Conservation (phyloP, 179 eudicot species). For the Spinacia oleracea region DNA sequence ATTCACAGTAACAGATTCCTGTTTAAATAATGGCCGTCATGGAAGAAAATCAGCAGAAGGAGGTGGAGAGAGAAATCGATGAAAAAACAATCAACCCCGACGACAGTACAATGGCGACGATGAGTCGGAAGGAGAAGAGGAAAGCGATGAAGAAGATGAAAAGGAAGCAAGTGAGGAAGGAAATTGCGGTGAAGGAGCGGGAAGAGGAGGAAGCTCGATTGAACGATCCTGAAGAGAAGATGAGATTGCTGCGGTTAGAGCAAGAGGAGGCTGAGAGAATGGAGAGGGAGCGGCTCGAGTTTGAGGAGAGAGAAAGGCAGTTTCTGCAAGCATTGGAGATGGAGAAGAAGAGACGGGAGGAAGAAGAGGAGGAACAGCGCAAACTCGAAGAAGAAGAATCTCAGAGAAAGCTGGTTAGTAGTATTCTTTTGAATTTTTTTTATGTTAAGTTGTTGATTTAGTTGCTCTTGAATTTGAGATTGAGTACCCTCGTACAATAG, state of each 20-base stretch:
- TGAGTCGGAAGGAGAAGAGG: constrained; percentile 71
- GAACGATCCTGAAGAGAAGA: constrained; percentile 67
- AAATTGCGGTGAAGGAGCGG: constrained; percentile 58
- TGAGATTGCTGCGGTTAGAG: constrained; percentile 46
- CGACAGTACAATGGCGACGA: neutral
- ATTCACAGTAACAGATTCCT: neutral
- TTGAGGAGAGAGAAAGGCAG: constrained; percentile 69
- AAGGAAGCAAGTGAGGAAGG: constrained; percentile 72
- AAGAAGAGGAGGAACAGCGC: constrained; percentile 43
- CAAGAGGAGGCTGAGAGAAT: constrained; percentile 59
- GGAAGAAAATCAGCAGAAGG: neutral
- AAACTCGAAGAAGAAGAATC: constrained; percentile 36
- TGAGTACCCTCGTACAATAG: too few relatives aligned
- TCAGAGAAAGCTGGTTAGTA: constrained; percentile 40
- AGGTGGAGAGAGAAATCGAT: neutral
- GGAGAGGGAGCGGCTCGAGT: constrained; percentile 65
- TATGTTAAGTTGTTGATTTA: neutral
- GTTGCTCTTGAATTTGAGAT: neutral
- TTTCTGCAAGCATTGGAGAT: constrained; percentile 54
- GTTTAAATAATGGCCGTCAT: neutral
- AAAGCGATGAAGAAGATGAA: constrained; percentile 75
- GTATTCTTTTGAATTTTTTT: constrained; percentile 3
- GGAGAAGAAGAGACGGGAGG: constrained; percentile 39
- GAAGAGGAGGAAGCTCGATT: constrained; percentile 54
- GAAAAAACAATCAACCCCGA: neutral